phyloP scores from a whole-genome alignment of 2,329 filamentous ascomycete genomes.

The Talaromyces piceae region DNA sequence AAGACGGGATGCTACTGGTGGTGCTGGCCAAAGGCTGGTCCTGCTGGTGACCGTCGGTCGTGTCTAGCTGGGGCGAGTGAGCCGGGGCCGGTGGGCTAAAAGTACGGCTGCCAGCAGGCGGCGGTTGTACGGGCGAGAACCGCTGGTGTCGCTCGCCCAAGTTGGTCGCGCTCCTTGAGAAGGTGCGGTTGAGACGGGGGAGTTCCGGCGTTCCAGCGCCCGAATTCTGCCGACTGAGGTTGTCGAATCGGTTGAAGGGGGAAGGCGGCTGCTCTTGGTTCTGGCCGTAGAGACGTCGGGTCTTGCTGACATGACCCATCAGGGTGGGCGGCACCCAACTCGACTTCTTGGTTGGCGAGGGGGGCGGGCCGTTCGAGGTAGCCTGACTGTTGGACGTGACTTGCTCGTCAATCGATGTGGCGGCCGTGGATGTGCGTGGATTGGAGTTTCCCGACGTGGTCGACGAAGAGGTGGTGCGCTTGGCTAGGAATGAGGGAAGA shows the following conservation, averaged over 20 bases:
- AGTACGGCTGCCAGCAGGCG: constrained; percentile 16
- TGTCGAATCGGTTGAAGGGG: constrained; percentile 71
- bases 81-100: constrained; percentile 39
- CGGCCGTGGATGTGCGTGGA: constrained; percentile 73
- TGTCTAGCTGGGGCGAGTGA: constrained; percentile 30
- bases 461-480: constrained; percentile 77
- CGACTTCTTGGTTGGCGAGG: constrained; percentile 21
- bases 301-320: constrained; percentile 62
- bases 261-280: constrained; percentile 74
- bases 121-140: constrained; percentile 22
- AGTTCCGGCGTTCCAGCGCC: constrained; percentile 49
- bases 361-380: constrained; percentile 15
- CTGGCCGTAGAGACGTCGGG: constrained; percentile 73
- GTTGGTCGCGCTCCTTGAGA: constrained; percentile 57
- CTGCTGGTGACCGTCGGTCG: constrained; percentile 28
- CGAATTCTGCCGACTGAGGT: constrained; percentile 59
- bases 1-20: constrained; percentile 21
- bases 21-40: constrained; percentile 26
- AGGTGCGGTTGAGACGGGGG: constrained; percentile 38
- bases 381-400: constrained; percentile 20
- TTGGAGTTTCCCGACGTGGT: constrained; percentile 66
- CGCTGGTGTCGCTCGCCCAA: constrained; percentile 46
- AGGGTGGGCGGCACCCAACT: constrained; percentile 31
- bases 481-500: constrained; percentile 59
- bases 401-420: constrained; percentile 81